Evolutionary conservation across 257 asterid genomes (phyloP).

Genomic region (Sherardia arvensis): DNA sequence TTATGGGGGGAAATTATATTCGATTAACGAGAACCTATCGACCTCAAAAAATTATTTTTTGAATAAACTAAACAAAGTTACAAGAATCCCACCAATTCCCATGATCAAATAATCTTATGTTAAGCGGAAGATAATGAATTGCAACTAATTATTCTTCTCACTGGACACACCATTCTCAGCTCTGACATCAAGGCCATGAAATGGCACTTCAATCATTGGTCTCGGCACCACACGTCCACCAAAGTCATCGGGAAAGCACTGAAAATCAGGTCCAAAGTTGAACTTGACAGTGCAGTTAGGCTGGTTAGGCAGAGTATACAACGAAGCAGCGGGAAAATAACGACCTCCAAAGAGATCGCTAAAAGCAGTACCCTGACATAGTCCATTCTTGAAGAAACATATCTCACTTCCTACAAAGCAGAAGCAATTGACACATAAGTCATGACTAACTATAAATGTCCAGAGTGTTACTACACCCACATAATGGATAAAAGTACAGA

Average conservation of each 20-base stretch:
- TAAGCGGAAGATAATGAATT: constrained; percentile 11
- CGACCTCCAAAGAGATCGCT: constrained; percentile 78
- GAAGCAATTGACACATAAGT: not conserved
- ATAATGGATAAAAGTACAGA: not conserved
- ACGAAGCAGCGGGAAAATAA: constrained; percentile 93
- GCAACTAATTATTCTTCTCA: constrained; percentile 46
- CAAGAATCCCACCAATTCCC: constrained; percentile 12
- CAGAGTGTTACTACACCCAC: too few relatives aligned
- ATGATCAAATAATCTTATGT: constrained; percentile 11
- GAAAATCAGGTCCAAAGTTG: constrained; percentile 97
- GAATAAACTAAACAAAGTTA: not conserved
- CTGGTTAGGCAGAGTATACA: constrained; percentile 94
- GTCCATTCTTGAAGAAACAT: constrained; percentile 79
- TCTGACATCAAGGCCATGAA: constrained; percentile 63
- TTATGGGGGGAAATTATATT: not conserved
- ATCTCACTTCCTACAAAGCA: constrained; percentile 81
- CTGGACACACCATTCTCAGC: constrained; percentile 71
- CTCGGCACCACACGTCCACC: constrained; percentile 59
- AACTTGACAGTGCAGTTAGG: constrained; percentile 81
- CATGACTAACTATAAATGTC: not conserved
- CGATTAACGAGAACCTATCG: not conserved
- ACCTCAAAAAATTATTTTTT: not conserved
- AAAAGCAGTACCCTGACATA: constrained; percentile 87
- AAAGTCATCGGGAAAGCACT: constrained; percentile 65
- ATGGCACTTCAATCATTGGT: constrained; percentile 93